Evolutionary conservation across 345 rosid genomes (phyloP), one percentile per base, ranked within the genome.

Genomic region (Moricandia moricandioides): DNA sequence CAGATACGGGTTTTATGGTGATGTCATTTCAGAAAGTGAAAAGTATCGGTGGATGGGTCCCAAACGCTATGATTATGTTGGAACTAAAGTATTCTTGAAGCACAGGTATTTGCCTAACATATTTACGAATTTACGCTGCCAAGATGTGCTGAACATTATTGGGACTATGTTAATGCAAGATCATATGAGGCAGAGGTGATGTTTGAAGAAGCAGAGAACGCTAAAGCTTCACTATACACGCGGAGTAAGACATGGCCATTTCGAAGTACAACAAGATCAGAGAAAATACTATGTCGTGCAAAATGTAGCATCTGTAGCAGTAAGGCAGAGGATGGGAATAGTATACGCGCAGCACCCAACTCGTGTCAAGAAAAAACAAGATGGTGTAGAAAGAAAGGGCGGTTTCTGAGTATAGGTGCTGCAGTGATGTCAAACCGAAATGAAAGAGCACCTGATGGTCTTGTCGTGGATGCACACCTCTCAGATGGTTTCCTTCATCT

Each of bases 11-110:
- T 94, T 91, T 82, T 94, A 94, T 77, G 98, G 98, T 70, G 98
- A 94, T 77, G 98, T 94, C 73, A 86, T 94, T 37, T 80, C 90
- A 27, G 97, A 91, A 80, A 94, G 97, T 82, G 98, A 94, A 84
- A 91, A 91, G 65, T 85, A 84, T 72, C 93, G 97, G 39, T 94
- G 97, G 98, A 91, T 94, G 98, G 97, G 98, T 60, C 98, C 97
- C 35, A 94, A 85, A 67, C 93, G 97, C 56, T 94, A 91, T 79
- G 98, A 94, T 81, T 91, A 88, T 80, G 91, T 90, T 3, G 97
- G 97, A 88, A 91, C 98, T 26, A 91, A 94, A 83, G 91, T 91
- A 65, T 91, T 91, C 82, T 63, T 94, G 87, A 88, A 77, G 79
- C 96, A 89, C 82, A 87, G 95, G 97, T 93, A 83, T 9, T 40